Evolutionary conservation across 148 eudicot genomes (phyloP).

Genomic region (Fagopyrum homotropicum): DNA sequence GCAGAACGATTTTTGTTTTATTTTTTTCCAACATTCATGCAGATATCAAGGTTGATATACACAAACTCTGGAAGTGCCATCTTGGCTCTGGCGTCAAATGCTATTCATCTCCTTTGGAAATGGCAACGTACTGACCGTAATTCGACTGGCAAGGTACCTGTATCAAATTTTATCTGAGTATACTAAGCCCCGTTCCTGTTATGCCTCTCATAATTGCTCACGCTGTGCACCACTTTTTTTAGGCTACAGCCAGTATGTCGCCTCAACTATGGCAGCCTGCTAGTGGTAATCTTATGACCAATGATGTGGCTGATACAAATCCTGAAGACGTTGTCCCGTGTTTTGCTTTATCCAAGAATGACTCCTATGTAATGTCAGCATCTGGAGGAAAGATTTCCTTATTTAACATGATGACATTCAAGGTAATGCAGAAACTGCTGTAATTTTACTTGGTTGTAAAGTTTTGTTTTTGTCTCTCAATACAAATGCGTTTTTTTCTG

Average conservation of each 20-base stretch:
- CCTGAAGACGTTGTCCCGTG: constrained; percentile 73
- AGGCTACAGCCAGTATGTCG: constrained; percentile 72
- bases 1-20: no score
- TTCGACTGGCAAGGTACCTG: constrained; percentile 55
- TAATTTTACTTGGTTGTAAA: neutral
- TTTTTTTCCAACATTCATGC: constrained; percentile 11
- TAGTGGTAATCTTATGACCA: constrained; percentile 81
- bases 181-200: neutral
- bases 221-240: constrained; percentile 7
- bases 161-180: neutral
- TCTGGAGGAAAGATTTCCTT: constrained; percentile 83
- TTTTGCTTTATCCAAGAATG: constrained; percentile 92
- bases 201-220: neutral
- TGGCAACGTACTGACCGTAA: constrained; percentile 71
- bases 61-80: constrained; percentile 82
- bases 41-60: constrained; percentile 85
- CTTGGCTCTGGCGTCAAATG: constrained; percentile 79
- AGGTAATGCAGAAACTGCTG: constrained; percentile 36
- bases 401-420: constrained; percentile 85
- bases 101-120: constrained; percentile 87
- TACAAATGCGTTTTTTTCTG: neutral
- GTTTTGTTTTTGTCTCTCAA: neutral
- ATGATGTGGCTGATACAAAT: constrained; percentile 58
- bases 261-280: constrained; percentile 89
- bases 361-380: constrained; percentile 91